Conservation (phyloP, 2,329 filamentous ascomycete species). For the Daldinia sp. region DNA sequence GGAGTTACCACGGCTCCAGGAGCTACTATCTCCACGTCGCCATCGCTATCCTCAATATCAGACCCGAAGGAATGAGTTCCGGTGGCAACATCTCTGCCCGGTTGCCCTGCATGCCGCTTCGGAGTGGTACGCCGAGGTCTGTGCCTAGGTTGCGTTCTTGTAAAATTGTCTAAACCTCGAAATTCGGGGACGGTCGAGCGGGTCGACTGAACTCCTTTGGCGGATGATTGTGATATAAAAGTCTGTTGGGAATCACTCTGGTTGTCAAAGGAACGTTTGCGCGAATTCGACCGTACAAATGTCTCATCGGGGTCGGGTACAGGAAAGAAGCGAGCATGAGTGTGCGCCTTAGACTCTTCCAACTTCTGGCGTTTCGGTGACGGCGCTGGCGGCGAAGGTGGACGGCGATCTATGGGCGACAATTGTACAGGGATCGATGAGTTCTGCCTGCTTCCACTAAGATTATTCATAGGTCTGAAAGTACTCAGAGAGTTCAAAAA, state of each 20-base stretch:
- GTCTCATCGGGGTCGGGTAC: not conserved
- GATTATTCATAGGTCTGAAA: conserved; percentile 43
- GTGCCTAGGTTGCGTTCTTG: conserved; percentile 5
- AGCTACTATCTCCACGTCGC: conserved; percentile 29
- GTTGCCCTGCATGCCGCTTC: not conserved
- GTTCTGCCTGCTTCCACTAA: conserved; percentile 38
- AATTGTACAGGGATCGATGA: conserved; percentile 23
- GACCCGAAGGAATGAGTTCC: not conserved
- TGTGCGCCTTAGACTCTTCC: conserved; percentile 30
- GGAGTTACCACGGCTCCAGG: not conserved
- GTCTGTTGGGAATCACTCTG: conserved; percentile 42
- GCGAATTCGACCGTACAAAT: conserved; percentile 12
- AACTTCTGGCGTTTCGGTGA: conserved; percentile 44
- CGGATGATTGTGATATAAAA: conserved; percentile 31
- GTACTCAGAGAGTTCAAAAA: conserved; percentile 23
- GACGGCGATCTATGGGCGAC: conserved; percentile 7
- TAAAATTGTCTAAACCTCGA: conserved; percentile 14
- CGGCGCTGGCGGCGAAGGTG: conserved; percentile 36
- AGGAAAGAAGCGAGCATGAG: conserved; percentile 33
- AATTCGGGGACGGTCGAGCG: conserved; percentile 31
- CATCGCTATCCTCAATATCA: conserved; percentile 29
- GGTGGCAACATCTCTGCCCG: not conserved
- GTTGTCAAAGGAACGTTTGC: conserved; percentile 42
- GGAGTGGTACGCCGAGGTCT: conserved; percentile 9
- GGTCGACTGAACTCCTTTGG: conserved; percentile 20